A percentile compares a stretch with the other conserved stretches of the same genome.
phyloP scores from a whole-genome alignment of 2,329 filamentous ascomycete genomes.

The Aspergillus udagawae region DNA sequence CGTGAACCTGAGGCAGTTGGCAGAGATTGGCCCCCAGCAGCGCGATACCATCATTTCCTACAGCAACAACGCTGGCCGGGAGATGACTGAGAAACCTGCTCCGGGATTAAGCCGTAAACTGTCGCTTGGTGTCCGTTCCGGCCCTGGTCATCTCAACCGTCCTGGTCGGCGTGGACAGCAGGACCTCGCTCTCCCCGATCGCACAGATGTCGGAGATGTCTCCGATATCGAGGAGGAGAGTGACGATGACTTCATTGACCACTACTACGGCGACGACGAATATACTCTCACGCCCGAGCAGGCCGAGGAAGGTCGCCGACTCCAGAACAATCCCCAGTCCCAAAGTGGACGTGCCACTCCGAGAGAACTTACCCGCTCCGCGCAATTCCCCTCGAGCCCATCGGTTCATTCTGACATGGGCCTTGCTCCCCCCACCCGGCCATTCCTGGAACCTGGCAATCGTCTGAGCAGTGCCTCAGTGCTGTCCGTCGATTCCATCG shows the following conservation, averaged over 20 bases:
- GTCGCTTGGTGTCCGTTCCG: conserved; percentile 39
- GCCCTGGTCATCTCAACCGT: conserved; percentile 35
- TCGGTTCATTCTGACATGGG: neutral
- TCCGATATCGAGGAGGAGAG: conserved; percentile 32
- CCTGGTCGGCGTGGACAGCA: conserved; percentile 25
- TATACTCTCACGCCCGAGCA: conserved; percentile 35
- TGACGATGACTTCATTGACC: conserved; percentile 34
- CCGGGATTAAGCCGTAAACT: conserved; percentile 34
- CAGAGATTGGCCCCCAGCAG: conserved; percentile 34
- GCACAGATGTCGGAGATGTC: conserved; percentile 27
- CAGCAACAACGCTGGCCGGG: conserved; percentile 34
- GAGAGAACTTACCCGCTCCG: neutral
- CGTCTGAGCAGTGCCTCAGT: conserved; percentile 35
- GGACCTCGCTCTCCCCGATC: conserved; percentile 16
- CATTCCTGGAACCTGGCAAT: neutral
- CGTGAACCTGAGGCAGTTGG: conserved; percentile 27
- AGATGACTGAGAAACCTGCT: conserved; percentile 25
- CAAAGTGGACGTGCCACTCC: neutral
- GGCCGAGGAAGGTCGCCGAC: conserved; percentile 27
- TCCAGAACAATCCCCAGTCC: conserved; percentile 6
- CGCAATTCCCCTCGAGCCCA: neutral
- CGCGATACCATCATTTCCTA: conserved; percentile 36
- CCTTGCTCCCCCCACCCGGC: neutral
- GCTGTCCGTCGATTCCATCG: conserved; percentile 54
- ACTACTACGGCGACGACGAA: conserved; percentile 37